Evolutionary conservation across 2,329 filamentous ascomycete genomes (phyloP).

Genomic region (Neoarthrinium moseri): DNA sequence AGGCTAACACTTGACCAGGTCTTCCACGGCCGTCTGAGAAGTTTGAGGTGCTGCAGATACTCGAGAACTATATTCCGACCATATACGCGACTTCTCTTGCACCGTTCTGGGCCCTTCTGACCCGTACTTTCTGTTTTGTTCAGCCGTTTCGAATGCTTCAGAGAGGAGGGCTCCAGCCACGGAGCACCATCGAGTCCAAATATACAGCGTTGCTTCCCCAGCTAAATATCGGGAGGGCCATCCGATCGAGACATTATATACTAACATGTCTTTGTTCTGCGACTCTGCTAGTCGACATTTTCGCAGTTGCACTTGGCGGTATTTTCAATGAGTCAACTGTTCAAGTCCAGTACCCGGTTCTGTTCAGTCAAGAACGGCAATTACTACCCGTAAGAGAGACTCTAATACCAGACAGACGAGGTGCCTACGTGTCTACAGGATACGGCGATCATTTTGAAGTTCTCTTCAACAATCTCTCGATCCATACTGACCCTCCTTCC

Average conservation of each 20-base stretch:
- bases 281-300: neutral
- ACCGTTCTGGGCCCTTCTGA: neutral
- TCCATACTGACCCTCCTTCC: neutral
- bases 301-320: neutral
- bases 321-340: neutral
- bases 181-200: neutral
- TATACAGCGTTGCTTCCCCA: neutral
- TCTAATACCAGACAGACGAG: neutral
- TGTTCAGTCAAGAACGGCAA: neutral
- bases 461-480: neutral
- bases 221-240: neutral
- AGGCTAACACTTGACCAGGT: neutral
- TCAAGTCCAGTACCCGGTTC: neutral
- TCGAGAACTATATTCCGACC: slow-evolving; percentile 1
- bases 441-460: neutral
- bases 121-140: neutral
- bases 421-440: neutral
- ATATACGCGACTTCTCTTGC: neutral
- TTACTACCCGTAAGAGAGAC: neutral
- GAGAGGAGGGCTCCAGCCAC: neutral
- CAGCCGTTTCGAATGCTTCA: neutral
- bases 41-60: neutral
- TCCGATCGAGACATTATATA: neutral
- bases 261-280: neutral
- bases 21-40: neutral